A percentile compares a stretch with the other conserved stretches of the same genome.
These are phyloP conservation scores for Tilletia caries DNA, from an alignment of 1,284 basidiomycete species.

Conservation along the genomic window DNA sequence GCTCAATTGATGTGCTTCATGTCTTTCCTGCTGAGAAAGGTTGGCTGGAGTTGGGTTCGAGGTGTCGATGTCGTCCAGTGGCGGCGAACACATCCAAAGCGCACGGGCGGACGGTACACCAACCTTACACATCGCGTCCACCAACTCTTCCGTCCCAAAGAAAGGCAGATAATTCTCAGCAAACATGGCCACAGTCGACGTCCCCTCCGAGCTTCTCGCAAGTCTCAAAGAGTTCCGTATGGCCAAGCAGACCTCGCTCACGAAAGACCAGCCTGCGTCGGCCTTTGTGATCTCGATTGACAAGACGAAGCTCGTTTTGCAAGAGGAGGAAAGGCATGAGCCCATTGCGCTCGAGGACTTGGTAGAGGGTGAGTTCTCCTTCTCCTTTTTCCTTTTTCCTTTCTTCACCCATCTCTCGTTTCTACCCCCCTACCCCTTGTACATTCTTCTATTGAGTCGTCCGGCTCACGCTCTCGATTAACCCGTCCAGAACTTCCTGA, in stretches of 20 bases:
- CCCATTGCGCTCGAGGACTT: slow-evolving; percentile 37
- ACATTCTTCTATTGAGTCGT: too few species aligned
- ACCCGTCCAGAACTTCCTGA: slow-evolving; percentile 73
- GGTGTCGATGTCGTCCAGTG: too few species aligned
- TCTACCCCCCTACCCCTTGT: too few species aligned
- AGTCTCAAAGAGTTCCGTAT: slow-evolving; percentile 39
- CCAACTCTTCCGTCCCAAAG: too few species aligned
- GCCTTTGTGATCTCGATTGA: slow-evolving; percentile 49
- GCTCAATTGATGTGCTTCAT: too few species aligned
- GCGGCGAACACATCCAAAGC: too few species aligned
- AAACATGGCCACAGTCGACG: slow-evolving; percentile 39
- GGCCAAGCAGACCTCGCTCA: slow-evolving; percentile 21
- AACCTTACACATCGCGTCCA: too few species aligned
- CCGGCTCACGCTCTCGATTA: neutral
- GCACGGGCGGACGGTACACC: too few species aligned
- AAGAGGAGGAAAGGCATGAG: slow-evolving; percentile 41
- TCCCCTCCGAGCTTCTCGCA: slow-evolving; percentile 29
- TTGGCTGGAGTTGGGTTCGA: too few species aligned
- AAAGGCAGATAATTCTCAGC: too few species aligned
- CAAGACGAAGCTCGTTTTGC: slow-evolving; percentile 36
- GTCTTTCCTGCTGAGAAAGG: too few species aligned
- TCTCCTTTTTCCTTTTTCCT: slow-evolving; percentile 3
- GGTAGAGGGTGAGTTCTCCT: slow-evolving; percentile 38
- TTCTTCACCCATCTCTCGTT: neutral
- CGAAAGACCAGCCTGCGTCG: slow-evolving; percentile 14